Percentiles rank a stretch among this genome's conserved stretches.
These are phyloP conservation scores for Rhypophila decipiens DNA, from an alignment of 495 filamentous ascomycete genomes.

Conservation along the genomic window DNA sequence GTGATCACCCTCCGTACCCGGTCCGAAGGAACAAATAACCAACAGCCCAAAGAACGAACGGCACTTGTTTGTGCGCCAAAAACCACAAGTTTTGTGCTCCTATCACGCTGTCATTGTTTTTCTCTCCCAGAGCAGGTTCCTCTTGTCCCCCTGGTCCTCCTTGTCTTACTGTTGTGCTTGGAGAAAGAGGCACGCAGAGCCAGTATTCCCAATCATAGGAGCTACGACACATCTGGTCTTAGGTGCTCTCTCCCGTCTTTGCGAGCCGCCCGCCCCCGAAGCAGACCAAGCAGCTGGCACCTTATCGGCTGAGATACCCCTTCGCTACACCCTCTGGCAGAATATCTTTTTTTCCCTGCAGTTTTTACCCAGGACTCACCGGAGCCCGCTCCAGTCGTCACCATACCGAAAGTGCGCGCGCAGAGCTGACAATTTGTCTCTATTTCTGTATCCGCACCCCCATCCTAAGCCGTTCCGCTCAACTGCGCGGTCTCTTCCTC, in stretches of 20 bases:
- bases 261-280: slow-evolving; percentile 5
- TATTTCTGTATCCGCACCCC: neutral
- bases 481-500: neutral
- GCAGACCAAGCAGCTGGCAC: slow-evolving; percentile 11
- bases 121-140: neutral
- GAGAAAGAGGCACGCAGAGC: neutral
- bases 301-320: slow-evolving; percentile 5
- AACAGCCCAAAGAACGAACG: slow-evolving; percentile 7
- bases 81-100: no score
- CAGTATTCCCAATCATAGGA: neutral
- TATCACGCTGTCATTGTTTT: no score
- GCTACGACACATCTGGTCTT: no score
- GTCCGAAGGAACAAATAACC: slow-evolving; percentile 24
- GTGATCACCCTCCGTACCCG: slow-evolving; percentile 22
- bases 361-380: neutral
- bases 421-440: neutral
- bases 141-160: neutral
- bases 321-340: slow-evolving; percentile 6
- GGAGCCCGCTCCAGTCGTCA: neutral
- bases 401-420: neutral
- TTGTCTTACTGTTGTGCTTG: neutral
- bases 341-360: slow-evolving; percentile 13
- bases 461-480: neutral
- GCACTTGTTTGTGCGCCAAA: neutral
- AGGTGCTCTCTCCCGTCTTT: neutral